These are phyloP conservation scores for Miamiensis avidus DNA, from an alignment of 169 alveolate species.

Conservation along the genomic window DNA sequence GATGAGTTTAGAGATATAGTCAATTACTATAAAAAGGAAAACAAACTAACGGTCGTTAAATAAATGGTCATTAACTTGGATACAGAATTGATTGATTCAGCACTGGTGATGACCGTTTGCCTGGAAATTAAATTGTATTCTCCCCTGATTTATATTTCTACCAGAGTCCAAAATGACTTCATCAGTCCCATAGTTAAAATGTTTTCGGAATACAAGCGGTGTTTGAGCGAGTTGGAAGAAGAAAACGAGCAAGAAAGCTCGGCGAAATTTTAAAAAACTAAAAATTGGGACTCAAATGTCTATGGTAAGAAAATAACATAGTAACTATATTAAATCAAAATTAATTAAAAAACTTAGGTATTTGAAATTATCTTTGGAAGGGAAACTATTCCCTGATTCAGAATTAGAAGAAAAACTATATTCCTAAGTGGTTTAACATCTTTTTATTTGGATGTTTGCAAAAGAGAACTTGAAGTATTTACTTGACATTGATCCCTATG, in stretches of 20 bases:
- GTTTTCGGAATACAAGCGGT: slow-evolving; percentile 23
- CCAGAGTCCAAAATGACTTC: slow-evolving; percentile 27
- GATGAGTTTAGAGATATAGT: slow-evolving; percentile 15
- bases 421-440: background rate
- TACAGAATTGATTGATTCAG: slow-evolving; percentile 19
- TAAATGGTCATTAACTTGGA: slow-evolving; percentile 32
- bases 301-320: too few relatives aligned
- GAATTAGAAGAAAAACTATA: slow-evolving; percentile 3
- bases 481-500: slow-evolving; percentile 8
- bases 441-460: slow-evolving; percentile 16
- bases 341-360: too few relatives aligned
- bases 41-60: slow-evolving; percentile 11
- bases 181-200: slow-evolving; percentile 32
- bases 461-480: slow-evolving; percentile 16
- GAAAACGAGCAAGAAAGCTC: background rate
- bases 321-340: too few relatives aligned
- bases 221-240: background rate
- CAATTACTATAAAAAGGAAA: slow-evolving; percentile 3
- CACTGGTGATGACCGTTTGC: slow-evolving; percentile 9
- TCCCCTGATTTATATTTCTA: slow-evolving; percentile 27
- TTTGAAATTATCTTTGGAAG: slow-evolving; percentile 5
- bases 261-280: slow-evolving; percentile 11
- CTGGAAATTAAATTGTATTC: slow-evolving; percentile 30
- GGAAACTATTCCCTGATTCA: slow-evolving; percentile 22
- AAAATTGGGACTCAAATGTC: slow-evolving; percentile 25